A percentile compares a stretch with the other conserved stretches of the same genome.
Conservation (phyloP, 495 filamentous ascomycete species). For the Ascodesmis nigricans region DNA sequence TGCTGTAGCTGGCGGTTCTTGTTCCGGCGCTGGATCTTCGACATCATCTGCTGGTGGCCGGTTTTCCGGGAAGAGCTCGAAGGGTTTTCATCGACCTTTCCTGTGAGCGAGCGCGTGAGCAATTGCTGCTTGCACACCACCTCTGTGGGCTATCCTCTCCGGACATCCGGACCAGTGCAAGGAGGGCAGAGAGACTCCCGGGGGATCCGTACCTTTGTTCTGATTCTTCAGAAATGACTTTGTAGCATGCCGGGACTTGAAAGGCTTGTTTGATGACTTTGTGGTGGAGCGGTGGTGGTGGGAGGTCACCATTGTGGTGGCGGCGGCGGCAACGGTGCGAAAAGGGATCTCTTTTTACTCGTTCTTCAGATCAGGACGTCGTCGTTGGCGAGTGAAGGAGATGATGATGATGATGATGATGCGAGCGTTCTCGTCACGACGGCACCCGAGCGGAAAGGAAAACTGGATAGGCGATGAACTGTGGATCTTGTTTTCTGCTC, state of each 20-base stretch:
- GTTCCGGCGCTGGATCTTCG: conserved; percentile 83
- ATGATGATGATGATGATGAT: too few relatives aligned
- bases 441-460: too few relatives aligned
- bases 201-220: conserved; percentile 42
- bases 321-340: too few relatives aligned
- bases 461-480: too few relatives aligned
- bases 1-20: conserved; percentile 70
- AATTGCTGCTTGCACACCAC: conserved; percentile 25
- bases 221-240: conserved; percentile 65
- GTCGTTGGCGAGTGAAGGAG: too few relatives aligned
- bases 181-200: too few relatives aligned
- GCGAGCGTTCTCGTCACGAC: too few relatives aligned
- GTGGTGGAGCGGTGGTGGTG: conserved; percentile 87
- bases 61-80: conserved; percentile 51
- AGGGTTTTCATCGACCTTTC: conserved; percentile 15
- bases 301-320: conserved; percentile 11
- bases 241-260: conserved; percentile 74
- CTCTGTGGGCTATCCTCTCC: conserved; percentile 11
- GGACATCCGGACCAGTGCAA: not conserved
- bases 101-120: conserved; percentile 6
- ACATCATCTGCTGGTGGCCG: conserved; percentile 88
- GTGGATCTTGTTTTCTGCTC: too few relatives aligned
- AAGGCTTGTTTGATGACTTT: conserved; percentile 63
- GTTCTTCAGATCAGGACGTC: too few relatives aligned
- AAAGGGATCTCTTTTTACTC: too few relatives aligned